phyloP scores from a whole-genome alignment of 345 rosid genomes.

The Melastoma malabathricum region DNA sequence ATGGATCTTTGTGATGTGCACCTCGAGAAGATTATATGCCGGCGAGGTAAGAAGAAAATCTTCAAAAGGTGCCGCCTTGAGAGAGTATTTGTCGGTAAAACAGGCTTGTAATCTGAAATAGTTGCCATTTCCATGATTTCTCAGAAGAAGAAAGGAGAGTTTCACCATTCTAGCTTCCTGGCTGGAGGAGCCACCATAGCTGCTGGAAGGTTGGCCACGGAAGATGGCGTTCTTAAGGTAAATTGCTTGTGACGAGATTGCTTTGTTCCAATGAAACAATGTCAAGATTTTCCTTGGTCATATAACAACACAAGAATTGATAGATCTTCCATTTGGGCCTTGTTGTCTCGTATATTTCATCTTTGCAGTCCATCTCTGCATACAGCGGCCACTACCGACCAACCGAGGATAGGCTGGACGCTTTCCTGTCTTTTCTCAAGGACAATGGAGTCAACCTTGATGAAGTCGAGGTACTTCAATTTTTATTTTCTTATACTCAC shows the following conservation, averaged over 20 bases:
- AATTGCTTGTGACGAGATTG: too few species aligned
- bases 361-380: constrained; percentile 61
- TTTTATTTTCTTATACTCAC: background rate
- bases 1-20: constrained; percentile 87
- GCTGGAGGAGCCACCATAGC: constrained; percentile 93
- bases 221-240: constrained; percentile 72
- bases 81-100: background rate
- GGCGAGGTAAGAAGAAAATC: constrained; percentile 39
- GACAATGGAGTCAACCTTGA: constrained; percentile 56
- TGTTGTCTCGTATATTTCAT: constrained; percentile 1
- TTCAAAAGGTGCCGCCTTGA: background rate
- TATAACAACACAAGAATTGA: background rate
- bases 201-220: constrained; percentile 69
- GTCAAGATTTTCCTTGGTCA: background rate
- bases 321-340: background rate
- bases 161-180: constrained; percentile 93
- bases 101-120: background rate
- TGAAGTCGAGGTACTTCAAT: constrained; percentile 44
- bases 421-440: constrained; percentile 46
- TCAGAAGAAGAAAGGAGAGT: constrained; percentile 86
- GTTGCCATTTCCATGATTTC: constrained; percentile 3
- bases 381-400: constrained; percentile 95
- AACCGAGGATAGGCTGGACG: constrained; percentile 49
- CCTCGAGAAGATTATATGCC: constrained; percentile 58
- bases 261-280: background rate